Conservation (phyloP, 129 eudicot species). For the Logfia minima region DNA sequence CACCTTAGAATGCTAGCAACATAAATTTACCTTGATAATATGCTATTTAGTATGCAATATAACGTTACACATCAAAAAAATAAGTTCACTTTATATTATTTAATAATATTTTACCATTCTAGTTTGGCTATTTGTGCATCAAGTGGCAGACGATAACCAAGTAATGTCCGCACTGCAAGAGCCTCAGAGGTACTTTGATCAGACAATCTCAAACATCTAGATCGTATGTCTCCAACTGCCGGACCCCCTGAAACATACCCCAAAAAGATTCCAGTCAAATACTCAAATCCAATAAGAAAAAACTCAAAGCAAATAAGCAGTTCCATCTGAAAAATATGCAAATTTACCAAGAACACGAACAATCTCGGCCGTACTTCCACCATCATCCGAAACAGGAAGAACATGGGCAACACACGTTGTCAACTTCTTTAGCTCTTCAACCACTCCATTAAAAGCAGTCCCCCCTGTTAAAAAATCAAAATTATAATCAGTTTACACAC, state of each 20-base stretch:
- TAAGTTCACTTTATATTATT: not conserved
- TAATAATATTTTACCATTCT: slow-evolving; percentile 59
- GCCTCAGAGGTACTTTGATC: slow-evolving; percentile 93
- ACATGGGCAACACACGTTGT: slow-evolving; percentile 92
- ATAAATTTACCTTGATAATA: not conserved
- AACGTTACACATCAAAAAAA: too few species aligned
- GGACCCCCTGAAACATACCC: slow-evolving; percentile 76
- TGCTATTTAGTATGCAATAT: not conserved
- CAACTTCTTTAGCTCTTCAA: slow-evolving; percentile 86
- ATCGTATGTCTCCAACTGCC: slow-evolving; percentile 98
- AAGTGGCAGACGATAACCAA: slow-evolving; percentile 84
- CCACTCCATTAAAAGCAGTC: slow-evolving; percentile 95
- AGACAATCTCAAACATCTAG: slow-evolving; percentile 87
- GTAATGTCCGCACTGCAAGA: slow-evolving; percentile 81
- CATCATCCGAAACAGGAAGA: slow-evolving; percentile 98
- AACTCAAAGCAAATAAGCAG: not conserved
- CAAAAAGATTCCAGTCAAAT: slow-evolving; percentile 10
- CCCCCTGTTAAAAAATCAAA: slow-evolving; percentile 58
- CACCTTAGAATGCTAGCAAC: slow-evolving; percentile 36
- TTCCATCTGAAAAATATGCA: not conserved
- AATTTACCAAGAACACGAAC: slow-evolving; percentile 90
- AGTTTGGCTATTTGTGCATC: slow-evolving; percentile 70
- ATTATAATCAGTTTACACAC: not conserved
- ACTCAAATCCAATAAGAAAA: not conserved
- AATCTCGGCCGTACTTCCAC: slow-evolving; percentile 99